Evolutionary conservation across 2,329 filamentous ascomycete genomes (phyloP), one percentile per base, ranked within the genome.

Genomic region (Stagonosporopsis tanaceti): DNA sequence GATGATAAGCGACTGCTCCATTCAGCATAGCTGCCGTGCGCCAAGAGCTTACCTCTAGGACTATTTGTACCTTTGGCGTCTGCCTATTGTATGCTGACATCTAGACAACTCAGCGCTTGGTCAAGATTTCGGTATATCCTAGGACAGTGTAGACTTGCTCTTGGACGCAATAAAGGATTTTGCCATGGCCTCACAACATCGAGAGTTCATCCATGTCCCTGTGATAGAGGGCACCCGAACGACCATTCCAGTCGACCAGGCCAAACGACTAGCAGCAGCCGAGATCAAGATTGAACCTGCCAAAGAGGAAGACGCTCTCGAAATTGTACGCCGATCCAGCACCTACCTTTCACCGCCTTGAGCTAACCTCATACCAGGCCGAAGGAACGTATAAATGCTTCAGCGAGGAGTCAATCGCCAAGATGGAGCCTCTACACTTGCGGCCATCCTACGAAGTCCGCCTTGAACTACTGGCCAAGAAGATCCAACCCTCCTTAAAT

Each of bases 341-440:
- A 27, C 9, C 6, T 12, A 37, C 11, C 32, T 15, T 12, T 22
- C 51, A 32, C 4, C 20, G 14, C 17, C 8, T 4, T 22, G 4
- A 2, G 1, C 42, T 57, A 39, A 56, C 44, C 17, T 3, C 8
- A 8, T n/a, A 14, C 14, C 28, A 74, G 72, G 70, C 68, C n/a
- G 60, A 69, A 59, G 65, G 65, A 2, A 40, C 75, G n/a, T 74
- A 74, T 60, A 27, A 52, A 11, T 57, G 50, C 46, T 74, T 73
- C 40, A 59, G 65, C 3, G 54, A 60, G 20, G 35, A 24, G 1
- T 70, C 56, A 28, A 74, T 68, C 63, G 53, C 53, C 1, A 59
- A 40, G 14, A 71, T 57, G 47, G 71, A 76, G 8, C 72, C 71
- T 0, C 53, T 25, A 0, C 57, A 57, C 0, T 48, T 66, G 0